Percentiles rank a stretch among this genome's conserved stretches.
Evolutionary conservation across 176 grass and related monocot genomes (phyloP).

Genomic region (Aechmea fasciata): DNA sequence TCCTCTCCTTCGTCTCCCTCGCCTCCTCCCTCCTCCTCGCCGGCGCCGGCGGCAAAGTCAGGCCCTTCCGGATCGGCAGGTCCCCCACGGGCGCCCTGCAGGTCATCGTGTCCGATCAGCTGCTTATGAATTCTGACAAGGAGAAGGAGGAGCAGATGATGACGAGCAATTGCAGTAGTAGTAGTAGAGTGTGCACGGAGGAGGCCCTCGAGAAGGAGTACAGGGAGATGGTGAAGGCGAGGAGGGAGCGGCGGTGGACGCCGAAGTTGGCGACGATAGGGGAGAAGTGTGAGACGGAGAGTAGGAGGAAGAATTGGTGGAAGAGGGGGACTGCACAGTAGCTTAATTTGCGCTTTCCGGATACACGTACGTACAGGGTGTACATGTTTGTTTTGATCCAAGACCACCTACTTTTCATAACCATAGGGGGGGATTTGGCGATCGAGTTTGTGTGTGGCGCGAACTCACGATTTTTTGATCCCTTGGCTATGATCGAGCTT

Average conservation of each 20-base stretch:
- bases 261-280: conserved; percentile 60
- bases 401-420: too few relatives aligned
- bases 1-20: conserved; percentile 80
- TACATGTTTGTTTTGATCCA: too few relatives aligned
- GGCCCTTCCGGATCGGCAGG: conserved; percentile 67
- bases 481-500: too few relatives aligned
- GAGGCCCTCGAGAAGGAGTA: conserved; percentile 75
- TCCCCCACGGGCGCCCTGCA: conserved; percentile 57
- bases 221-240: conserved; percentile 48
- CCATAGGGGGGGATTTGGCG: too few relatives aligned
- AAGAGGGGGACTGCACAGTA: too few relatives aligned
- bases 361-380: too few relatives aligned
- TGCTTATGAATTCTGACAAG: conserved; percentile 23
- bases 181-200: conserved; percentile 32
- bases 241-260: conserved; percentile 44
- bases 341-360: too few relatives aligned
- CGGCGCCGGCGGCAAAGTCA: conserved; percentile 6
- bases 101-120: conserved; percentile 42
- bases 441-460: too few relatives aligned
- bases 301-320: not conserved
- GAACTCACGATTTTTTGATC: too few relatives aligned
- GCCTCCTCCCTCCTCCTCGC: conserved; percentile 47
- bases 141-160: not conserved
- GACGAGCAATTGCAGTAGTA: not conserved
- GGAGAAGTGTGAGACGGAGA: not conserved